These are phyloP conservation scores for Centrapalus pauciflorus DNA, from an alignment of 129 eudicot genomes.

Conservation along the genomic window DNA sequence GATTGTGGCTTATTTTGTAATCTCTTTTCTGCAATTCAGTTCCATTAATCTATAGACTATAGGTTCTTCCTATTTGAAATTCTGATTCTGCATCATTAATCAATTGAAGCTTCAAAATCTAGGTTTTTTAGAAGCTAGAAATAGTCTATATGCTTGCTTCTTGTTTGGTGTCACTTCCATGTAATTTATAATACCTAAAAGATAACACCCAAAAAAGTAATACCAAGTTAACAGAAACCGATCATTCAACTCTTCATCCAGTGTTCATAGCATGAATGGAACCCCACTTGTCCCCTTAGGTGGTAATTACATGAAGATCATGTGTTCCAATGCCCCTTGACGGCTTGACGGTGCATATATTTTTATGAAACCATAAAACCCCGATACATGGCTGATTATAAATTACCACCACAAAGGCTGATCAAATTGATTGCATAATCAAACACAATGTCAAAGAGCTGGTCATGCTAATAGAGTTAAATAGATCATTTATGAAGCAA, in stretches of 20 bases:
- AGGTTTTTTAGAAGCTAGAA: not conserved
- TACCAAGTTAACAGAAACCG: not conserved
- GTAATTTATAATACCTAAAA: not conserved
- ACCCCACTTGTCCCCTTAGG: not conserved
- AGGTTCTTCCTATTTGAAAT: too few relatives aligned
- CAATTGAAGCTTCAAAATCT: not conserved
- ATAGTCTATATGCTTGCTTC: not conserved
- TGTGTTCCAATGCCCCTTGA: not conserved
- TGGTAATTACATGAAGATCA: not conserved
- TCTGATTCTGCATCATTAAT: too few relatives aligned
- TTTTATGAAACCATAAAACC: too few relatives aligned
- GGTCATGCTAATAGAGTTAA: not conserved
- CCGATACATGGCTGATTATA: too few relatives aligned
- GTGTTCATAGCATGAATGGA: not conserved
- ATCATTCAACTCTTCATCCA: not conserved
- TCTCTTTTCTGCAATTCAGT: too few relatives aligned
- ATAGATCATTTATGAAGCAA: not conserved
- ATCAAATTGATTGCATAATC: not conserved
- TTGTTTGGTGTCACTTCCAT: not conserved
- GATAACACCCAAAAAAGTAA: not conserved
- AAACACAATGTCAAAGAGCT: not conserved
- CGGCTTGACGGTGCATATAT: too few relatives aligned
- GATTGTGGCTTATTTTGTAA: too few relatives aligned
- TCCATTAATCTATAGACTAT: too few relatives aligned
- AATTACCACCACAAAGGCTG: not conserved